Evolutionary conservation across 78 protist genomes (phyloP).

Genomic region (Dictyostelium citrinum): DNA sequence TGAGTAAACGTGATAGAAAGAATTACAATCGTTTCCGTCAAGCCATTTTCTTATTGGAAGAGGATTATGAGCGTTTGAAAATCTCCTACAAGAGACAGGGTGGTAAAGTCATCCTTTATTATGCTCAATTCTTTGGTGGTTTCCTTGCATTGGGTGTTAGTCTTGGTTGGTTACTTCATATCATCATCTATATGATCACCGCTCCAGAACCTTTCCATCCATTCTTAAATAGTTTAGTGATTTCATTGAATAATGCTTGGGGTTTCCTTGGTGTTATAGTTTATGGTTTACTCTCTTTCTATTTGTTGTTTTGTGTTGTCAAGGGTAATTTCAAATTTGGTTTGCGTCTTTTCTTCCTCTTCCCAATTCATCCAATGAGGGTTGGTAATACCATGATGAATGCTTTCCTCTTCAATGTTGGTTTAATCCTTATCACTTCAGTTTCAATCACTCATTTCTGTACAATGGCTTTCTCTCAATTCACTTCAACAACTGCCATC

Average conservation of each 20-base stretch:
- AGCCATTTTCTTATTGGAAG: conserved; percentile 83
- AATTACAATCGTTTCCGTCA: conserved; percentile 80
- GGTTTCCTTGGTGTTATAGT: conserved; percentile 87
- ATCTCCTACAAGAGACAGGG: conserved; percentile 83
- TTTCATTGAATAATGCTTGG: conserved; percentile 83
- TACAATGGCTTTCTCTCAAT: conserved; percentile 84
- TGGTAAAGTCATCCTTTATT: conserved; percentile 61
- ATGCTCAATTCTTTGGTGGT: conserved; percentile 65
- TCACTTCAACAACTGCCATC: conserved; percentile 83
- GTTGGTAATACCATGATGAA: conserved; percentile 91
- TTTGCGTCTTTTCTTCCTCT: conserved; percentile 78
- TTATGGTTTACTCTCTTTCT: conserved; percentile 90
- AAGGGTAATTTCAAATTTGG: conserved; percentile 93
- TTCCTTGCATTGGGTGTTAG: conserved; percentile 67
- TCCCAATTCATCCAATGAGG: conserved; percentile 93
- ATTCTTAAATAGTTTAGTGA: conserved; percentile 86
- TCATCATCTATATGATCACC: conserved; percentile 81
- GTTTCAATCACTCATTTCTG: conserved; percentile 91
- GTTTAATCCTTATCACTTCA: conserved; percentile 83
- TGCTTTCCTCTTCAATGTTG: conserved; percentile 94
- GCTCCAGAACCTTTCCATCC: conserved; percentile 65
- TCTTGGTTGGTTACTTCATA: conserved; percentile 88
- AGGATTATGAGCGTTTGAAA: conserved; percentile 78
- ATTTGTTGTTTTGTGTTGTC: conserved; percentile 78
- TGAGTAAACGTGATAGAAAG: conserved; percentile 49